These are phyloP conservation scores for Neurospora sp. DNA, from an alignment of 495 filamentous ascomycete species.

Conservation along the genomic window DNA sequence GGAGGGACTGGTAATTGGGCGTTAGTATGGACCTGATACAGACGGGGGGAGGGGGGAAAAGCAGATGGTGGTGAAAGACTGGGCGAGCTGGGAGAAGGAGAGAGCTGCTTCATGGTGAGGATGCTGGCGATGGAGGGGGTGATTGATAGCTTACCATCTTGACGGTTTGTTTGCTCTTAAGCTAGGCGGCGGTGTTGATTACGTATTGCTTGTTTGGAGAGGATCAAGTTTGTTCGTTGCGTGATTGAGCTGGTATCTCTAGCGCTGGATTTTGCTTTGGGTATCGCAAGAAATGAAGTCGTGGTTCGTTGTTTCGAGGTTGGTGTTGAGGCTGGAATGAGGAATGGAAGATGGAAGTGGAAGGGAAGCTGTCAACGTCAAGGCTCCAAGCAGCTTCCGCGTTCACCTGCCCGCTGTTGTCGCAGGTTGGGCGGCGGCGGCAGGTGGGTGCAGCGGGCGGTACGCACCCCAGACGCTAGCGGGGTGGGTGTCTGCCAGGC, in stretches of 20 bases:
- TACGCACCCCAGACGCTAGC: background rate
- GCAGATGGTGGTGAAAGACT: too few relatives aligned
- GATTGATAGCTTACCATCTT: conserved; percentile 36
- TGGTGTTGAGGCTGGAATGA: conserved; percentile 2
- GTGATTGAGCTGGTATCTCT: background rate
- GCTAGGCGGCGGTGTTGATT: background rate
- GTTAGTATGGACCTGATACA: background rate
- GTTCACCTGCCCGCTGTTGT: conserved; percentile 11
- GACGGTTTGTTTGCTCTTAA: conserved; percentile 7
- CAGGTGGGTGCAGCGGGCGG: background rate
- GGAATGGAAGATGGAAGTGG: conserved; percentile 1
- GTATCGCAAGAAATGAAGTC: background rate
- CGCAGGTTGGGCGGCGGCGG: background rate
- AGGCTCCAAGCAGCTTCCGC: conserved; percentile 40
- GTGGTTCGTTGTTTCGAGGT: conserved; percentile 2
- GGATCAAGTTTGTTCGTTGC: background rate
- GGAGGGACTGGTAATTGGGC: conserved; percentile 58
- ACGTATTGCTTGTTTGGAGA: background rate
- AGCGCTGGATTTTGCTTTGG: background rate
- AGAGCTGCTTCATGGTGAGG: too few relatives aligned
- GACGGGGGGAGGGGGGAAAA: too few relatives aligned
- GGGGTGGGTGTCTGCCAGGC: background rate
- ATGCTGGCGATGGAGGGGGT: background rate
- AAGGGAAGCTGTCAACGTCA: conserved; percentile 10
- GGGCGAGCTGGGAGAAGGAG: too few relatives aligned